Percentiles rank a stretch among this genome's conserved stretches.
Evolutionary conservation across 495 filamentous ascomycete genomes (phyloP).

Genomic region (Aspergillus heteromorphus): DNA sequence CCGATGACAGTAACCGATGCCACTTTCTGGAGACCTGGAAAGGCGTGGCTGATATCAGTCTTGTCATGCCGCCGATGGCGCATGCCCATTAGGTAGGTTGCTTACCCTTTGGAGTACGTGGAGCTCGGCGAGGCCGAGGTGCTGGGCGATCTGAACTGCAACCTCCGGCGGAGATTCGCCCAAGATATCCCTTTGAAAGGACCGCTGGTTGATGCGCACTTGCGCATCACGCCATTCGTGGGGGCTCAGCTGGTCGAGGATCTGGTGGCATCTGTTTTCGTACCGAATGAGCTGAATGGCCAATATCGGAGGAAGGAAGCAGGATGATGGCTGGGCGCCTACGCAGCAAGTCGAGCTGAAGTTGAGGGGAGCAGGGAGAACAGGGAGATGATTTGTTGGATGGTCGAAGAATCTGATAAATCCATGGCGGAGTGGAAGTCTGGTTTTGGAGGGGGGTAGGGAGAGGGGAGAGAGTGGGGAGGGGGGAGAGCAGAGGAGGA

Average conservation of each 20-base stretch:
- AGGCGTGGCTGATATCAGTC: not conserved
- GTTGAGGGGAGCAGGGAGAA: constrained; percentile 9
- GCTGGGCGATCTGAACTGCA: constrained; percentile 16
- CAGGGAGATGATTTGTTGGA: not conserved
- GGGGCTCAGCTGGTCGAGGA: constrained; percentile 24
- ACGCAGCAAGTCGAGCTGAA: constrained; percentile 11
- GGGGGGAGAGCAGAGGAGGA: no score
- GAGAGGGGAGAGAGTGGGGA: not conserved
- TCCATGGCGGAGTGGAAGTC: not conserved
- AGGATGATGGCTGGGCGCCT: not conserved
- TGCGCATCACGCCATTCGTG: constrained; percentile 33
- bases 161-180: constrained; percentile 31
- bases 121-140: constrained; percentile 23
- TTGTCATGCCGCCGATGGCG: not conserved
- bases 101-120: constrained; percentile 26
- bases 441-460: not conserved
- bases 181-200: constrained; percentile 32
- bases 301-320: not conserved
- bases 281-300: not conserved
- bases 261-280: constrained; percentile 19
- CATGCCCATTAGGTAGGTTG: not conserved
- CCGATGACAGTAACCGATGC: constrained; percentile 25
- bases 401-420: not conserved
- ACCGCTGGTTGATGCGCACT: constrained; percentile 9
- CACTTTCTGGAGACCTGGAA: constrained; percentile 30